phyloP scores from a whole-genome alignment of 75 land plant species.

The Isoetes taiwanensis region DNA sequence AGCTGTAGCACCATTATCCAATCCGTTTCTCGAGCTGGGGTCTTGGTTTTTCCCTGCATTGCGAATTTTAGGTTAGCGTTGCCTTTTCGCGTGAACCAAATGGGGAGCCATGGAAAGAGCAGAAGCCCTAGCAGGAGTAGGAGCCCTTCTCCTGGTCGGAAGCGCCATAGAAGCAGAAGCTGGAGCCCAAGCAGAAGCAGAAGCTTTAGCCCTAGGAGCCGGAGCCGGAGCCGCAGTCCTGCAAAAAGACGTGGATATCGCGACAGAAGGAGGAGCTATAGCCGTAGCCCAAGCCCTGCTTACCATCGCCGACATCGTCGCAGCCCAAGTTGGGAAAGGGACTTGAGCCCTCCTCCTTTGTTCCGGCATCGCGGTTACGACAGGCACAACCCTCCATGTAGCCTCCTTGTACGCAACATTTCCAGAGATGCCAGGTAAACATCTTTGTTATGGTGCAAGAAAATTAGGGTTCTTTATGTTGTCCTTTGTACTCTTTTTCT shows the following conservation, averaged over 20 bases:
- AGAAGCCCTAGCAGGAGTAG: not conserved
- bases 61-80: constrained; percentile 1
- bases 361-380: constrained; percentile 26
- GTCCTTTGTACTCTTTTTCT: not conserved
- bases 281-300: not conserved
- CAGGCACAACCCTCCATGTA: constrained; percentile 23
- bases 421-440: constrained; percentile 15
- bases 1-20: no score
- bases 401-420: constrained; percentile 16
- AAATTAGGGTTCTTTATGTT: not conserved
- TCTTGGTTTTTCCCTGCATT: no score
- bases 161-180: no score
- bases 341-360: not conserved
- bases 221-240: not conserved
- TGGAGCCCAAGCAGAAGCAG: constrained; percentile 1
- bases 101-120: constrained; percentile 1
- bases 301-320: not conserved
- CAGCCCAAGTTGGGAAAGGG: not conserved
- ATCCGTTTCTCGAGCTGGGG: no score
- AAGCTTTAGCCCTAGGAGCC: not conserved
- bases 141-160: no score
- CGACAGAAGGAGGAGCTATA: not conserved
- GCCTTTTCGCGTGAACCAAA: not conserved
- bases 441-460: not conserved
- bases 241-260: not conserved